Percentiles rank a stretch among this genome's conserved stretches.
phyloP scores from a whole-genome alignment of 306 rosid species.

The Gynostemma pentaphyllum region DNA sequence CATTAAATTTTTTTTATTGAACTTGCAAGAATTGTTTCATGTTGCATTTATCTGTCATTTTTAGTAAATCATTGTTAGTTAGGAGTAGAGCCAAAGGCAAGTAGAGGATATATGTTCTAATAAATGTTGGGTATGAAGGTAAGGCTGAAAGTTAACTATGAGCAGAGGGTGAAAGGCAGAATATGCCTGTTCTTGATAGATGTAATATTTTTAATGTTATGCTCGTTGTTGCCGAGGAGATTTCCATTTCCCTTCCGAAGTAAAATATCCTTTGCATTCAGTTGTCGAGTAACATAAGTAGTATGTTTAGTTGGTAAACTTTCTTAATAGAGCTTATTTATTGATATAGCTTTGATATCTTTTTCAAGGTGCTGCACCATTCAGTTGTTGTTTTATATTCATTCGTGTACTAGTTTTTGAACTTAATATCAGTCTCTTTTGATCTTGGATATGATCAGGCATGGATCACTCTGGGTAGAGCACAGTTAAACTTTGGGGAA shows the following conservation, averaged over 20 bases:
- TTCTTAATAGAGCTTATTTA: neutral
- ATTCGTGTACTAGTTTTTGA: neutral
- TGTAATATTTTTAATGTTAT: neutral
- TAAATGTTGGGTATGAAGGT: neutral
- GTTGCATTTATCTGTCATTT: no score
- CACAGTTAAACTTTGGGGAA: conserved; percentile 85
- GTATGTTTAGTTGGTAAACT: neutral
- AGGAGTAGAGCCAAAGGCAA: neutral
- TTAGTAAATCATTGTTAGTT: no score
- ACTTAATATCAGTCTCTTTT: neutral
- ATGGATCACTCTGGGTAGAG: conserved; percentile 90
- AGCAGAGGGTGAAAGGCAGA: neutral
- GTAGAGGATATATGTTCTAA: neutral
- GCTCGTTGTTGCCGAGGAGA: no score
- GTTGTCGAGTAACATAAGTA: neutral
- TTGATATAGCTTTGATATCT: neutral
- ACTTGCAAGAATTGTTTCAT: neutral
- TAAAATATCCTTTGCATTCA: neutral
- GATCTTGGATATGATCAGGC: conserved; percentile 39
- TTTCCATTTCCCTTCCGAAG: neutral
- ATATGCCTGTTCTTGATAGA: no score
- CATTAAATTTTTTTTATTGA: neutral
- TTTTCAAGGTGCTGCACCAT: neutral
- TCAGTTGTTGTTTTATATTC: neutral
- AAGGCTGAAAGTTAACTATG: neutral